Conservation (phyloP, 2,329 filamentous ascomycete species). For the Fonsecaea multimorphosa region DNA sequence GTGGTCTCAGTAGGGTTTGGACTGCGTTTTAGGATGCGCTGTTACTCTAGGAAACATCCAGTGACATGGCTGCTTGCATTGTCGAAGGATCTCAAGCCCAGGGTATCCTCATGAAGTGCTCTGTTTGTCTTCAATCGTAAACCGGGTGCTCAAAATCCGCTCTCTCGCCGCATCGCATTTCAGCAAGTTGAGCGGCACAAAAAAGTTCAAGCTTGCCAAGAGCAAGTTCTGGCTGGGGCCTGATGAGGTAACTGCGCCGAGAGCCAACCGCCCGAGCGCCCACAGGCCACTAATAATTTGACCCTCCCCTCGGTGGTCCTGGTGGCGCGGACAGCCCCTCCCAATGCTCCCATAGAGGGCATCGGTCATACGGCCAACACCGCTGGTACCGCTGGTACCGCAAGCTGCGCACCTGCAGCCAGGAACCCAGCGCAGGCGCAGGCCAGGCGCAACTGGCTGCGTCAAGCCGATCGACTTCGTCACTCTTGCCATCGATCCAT, state of each 20-base stretch:
- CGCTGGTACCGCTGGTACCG: slow-evolving; percentile 1
- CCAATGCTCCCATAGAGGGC: background rate
- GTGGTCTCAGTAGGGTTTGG: background rate
- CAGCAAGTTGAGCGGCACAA: background rate
- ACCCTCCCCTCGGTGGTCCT: background rate
- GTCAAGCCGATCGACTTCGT: slow-evolving; percentile 7
- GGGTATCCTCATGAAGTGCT: background rate
- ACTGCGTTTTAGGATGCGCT: background rate
- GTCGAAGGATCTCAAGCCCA: background rate
- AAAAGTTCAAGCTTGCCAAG: slow-evolving; percentile 3
- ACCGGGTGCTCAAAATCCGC: background rate
- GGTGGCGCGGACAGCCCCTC: background rate
- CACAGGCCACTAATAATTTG: background rate
- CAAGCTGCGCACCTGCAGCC: background rate
- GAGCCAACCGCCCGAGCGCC: background rate
- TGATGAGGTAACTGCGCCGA: slow-evolving; percentile 1
- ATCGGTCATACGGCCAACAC: background rate
- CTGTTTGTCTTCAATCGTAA: background rate
- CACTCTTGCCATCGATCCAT: slow-evolving; percentile 13
- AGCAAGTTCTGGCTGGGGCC: background rate
- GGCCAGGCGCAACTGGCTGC: background rate
- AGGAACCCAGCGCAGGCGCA: background rate
- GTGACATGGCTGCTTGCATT: slow-evolving; percentile 2
- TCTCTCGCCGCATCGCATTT: background rate
- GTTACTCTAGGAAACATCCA: background rate